A percentile compares a stretch with the other conserved stretches of the same genome.
Evolutionary conservation across 1,284 basidiomycete species (phyloP).

Genomic region (Puccinia brachypodii): DNA sequence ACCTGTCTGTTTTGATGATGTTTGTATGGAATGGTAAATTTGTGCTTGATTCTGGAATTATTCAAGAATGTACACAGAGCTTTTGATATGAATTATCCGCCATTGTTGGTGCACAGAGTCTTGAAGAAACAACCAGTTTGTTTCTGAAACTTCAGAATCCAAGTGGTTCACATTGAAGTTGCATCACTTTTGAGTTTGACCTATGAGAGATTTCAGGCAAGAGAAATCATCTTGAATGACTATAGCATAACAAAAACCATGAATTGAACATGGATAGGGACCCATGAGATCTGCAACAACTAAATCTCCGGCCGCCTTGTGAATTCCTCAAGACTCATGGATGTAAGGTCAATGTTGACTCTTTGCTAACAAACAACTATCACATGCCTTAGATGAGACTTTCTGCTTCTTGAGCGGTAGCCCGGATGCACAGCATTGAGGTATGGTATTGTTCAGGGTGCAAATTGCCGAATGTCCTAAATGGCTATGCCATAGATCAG

Average conservation of each 20-base stretch:
- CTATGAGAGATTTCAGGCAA: neutral
- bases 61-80: too few species aligned
- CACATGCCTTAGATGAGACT: neutral
- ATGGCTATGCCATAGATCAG: neutral
- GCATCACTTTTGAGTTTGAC: neutral
- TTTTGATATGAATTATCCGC: neutral
- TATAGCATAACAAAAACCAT: neutral
- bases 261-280: neutral
- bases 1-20: neutral
- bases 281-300: neutral
- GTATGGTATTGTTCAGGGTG: neutral
- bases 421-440: neutral
- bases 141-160: neutral
- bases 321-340: neutral
- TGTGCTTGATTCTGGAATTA: too few species aligned
- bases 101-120: too few species aligned
- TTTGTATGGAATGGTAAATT: neutral
- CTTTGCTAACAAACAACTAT: neutral
- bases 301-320: neutral
- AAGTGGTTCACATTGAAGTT: neutral
- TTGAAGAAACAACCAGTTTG: too few species aligned
- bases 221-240: neutral
- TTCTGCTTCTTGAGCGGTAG: neutral
- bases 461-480: neutral
- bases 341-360: neutral